phyloP scores from a whole-genome alignment of 192 early-diverging fungal species.

The Backusella circina region DNA sequence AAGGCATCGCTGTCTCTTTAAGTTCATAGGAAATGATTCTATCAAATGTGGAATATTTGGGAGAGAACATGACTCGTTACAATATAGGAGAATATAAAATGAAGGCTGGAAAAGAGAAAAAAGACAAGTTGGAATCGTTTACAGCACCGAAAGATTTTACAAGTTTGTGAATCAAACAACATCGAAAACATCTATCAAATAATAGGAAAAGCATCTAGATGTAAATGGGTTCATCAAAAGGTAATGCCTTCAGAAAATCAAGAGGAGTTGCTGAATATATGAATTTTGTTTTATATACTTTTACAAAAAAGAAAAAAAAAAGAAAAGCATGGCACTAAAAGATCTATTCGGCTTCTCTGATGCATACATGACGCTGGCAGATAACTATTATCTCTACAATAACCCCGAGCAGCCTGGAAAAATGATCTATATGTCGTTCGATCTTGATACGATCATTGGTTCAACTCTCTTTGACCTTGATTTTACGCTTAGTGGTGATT shows the following conservation, averaged over 20 bases:
- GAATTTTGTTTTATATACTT: background rate
- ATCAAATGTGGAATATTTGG: no score
- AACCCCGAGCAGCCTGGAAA: no score
- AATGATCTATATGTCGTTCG: no score
- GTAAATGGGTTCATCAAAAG: slow-evolving; percentile 11
- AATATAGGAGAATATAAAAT: slow-evolving; percentile 1
- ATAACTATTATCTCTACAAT: no score
- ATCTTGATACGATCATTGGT: no score
- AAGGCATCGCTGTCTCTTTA: background rate
- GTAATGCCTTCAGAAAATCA: background rate
- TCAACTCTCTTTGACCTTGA: no score
- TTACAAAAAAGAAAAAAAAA: background rate
- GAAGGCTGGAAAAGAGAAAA: background rate
- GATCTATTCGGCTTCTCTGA: no score
- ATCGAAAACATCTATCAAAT: background rate
- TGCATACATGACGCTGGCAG: no score
- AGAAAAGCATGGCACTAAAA: no score
- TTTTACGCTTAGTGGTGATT: no score
- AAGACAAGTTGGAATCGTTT: background rate
- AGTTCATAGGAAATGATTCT: background rate
- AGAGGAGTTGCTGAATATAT: no score
- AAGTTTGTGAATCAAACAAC: slow-evolving; percentile 17
- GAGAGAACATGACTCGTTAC: no score
- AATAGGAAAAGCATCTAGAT: slow-evolving; percentile 19
- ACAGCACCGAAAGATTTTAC: slow-evolving; percentile 13